Conservation (phyloP, 352 stramenopile species). For the Pythium monospermum region DNA sequence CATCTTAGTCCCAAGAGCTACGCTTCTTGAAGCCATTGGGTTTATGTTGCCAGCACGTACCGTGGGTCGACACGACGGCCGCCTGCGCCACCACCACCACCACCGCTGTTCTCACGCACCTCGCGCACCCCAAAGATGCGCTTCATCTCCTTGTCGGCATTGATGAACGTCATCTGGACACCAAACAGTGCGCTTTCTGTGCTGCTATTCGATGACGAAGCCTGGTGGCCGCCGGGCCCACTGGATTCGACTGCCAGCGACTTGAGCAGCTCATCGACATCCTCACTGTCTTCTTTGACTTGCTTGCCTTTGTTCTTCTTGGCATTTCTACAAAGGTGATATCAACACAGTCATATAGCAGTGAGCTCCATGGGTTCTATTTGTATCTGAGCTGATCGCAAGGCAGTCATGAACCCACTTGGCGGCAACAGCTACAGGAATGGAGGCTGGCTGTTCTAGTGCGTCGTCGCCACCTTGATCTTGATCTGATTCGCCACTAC, state of each 20-base stretch:
- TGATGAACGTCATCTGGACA: constrained; percentile 69
- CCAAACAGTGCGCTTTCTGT: constrained; percentile 57
- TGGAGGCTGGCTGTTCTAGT: too few relatives aligned
- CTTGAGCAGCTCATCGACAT: constrained; percentile 70
- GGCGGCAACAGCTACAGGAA: too few relatives aligned
- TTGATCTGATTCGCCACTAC: too few relatives aligned
- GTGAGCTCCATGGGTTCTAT: too few relatives aligned
- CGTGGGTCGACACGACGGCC: constrained; percentile 55
- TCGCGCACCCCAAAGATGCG: constrained; percentile 83
- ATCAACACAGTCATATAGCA: too few relatives aligned
- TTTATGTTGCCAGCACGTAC: too few relatives aligned
- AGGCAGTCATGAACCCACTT: too few relatives aligned
- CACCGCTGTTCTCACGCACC: constrained; percentile 29
- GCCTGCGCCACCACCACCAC: constrained; percentile 7
- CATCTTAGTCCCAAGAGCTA: too few relatives aligned
- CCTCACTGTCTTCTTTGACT: constrained; percentile 16
- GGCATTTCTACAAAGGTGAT: constrained; percentile 34
- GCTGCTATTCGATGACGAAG: constrained; percentile 25
- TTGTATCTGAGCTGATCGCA: too few relatives aligned
- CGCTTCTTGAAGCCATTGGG: too few relatives aligned
- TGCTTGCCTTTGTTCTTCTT: constrained; percentile 28
- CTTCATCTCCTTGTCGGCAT: constrained; percentile 88
- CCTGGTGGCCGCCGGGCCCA: constrained; percentile 35
- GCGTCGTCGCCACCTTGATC: constrained; percentile 23
- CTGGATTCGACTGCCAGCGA: constrained; percentile 41